phyloP scores from a whole-genome alignment of 1,284 basidiomycete genomes.

The Cutaneotrichosporon sp. region DNA sequence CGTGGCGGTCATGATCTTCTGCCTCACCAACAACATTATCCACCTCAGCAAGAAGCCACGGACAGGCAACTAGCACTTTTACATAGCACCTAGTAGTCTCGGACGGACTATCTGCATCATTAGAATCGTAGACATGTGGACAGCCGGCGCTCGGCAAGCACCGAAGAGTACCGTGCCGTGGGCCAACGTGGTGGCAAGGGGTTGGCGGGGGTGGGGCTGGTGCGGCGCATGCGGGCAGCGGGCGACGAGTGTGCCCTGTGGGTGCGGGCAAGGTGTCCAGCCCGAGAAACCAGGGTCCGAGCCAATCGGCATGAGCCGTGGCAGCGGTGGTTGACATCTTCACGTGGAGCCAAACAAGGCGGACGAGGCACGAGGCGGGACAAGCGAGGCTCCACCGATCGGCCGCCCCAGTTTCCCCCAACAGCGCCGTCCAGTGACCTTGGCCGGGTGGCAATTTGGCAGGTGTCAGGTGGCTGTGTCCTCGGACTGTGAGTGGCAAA shows the following conservation, averaged over 20 bases:
- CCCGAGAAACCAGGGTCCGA: not conserved
- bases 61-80: not conserved
- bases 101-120: constrained; percentile 1
- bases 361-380: too few relatives aligned
- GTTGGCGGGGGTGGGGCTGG: too few relatives aligned
- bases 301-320: not conserved
- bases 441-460: too few relatives aligned
- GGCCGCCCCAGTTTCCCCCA: too few relatives aligned
- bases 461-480: too few relatives aligned
- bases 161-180: not conserved
- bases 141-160: not conserved
- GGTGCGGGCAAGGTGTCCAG: not conserved
- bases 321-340: too few relatives aligned
- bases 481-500: too few relatives aligned
- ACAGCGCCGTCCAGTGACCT: too few relatives aligned
- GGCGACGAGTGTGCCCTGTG: not conserved
- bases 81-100: too few relatives aligned
- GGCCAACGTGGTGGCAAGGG: not conserved
- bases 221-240: not conserved
- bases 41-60: constrained; percentile 50
- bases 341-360: too few relatives aligned
- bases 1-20: constrained; percentile 78
- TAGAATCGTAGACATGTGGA: not conserved
- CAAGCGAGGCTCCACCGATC: too few relatives aligned
- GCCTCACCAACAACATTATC: constrained; percentile 76